Percentiles rank a stretch among this genome's conserved stretches.
These are phyloP conservation scores for Pyrus betulifolia DNA, from an alignment of 306 rosid species.

Conservation along the genomic window DNA sequence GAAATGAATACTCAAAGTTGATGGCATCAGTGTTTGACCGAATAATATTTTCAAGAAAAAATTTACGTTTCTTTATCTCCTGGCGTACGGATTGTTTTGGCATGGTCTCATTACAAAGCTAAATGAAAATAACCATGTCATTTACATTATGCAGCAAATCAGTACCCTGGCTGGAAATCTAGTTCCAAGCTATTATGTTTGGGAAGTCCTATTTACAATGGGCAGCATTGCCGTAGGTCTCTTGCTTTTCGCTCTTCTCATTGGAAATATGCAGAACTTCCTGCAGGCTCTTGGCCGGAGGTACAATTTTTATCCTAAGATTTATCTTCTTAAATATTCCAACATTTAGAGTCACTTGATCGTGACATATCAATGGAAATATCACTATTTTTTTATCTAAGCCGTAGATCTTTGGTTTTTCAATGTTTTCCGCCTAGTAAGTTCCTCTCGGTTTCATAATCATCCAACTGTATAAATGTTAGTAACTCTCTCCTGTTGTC, in stretches of 20 bases:
- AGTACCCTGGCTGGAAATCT: slow-evolving; percentile 72
- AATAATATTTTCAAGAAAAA: background rate
- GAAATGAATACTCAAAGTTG: background rate
- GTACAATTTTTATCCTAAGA: slow-evolving; percentile 20
- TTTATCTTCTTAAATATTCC: background rate
- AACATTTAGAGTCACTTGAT: background rate
- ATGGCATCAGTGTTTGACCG: background rate
- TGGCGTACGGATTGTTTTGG: background rate
- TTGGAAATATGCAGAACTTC: slow-evolving; percentile 84
- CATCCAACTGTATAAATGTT: background rate
- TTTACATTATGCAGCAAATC: slow-evolving; percentile 57
- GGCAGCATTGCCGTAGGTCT: slow-evolving; percentile 72
- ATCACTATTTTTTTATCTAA: background rate
- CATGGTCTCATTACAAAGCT: background rate
- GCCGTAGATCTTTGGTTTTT: background rate
- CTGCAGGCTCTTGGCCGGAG: slow-evolving; percentile 80
- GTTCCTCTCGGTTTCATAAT: background rate
- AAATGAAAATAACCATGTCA: slow-evolving; percentile 6
- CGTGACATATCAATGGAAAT: background rate
- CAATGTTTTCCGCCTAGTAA: background rate
- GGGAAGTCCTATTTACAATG: slow-evolving; percentile 80
- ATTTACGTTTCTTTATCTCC: background rate
- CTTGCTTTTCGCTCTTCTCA: slow-evolving; percentile 78
- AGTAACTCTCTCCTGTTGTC: background rate
- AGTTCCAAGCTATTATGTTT: slow-evolving; percentile 57